Conservation (phyloP, 495 filamentous ascomycete species). For the Friedmanniomyces simplex region DNA sequence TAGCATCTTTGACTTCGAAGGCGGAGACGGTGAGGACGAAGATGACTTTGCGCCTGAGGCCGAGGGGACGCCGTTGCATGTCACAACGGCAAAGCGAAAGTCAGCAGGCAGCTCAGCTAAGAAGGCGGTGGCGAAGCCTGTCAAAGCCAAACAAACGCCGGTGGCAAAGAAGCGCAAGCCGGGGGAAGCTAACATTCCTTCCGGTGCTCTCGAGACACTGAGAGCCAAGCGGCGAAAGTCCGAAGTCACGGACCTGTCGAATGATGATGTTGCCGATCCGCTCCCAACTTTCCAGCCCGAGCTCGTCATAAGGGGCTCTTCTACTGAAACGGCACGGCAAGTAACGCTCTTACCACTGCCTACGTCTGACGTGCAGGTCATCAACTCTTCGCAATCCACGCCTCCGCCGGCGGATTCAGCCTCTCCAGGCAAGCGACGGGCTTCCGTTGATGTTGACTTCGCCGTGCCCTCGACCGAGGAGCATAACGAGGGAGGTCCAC, state of each 20-base stretch:
- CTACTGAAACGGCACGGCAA: neutral
- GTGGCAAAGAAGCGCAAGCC: constrained; percentile 12
- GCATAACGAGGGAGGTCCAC: neutral
- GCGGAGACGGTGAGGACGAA: constrained; percentile 28
- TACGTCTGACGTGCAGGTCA: constrained; percentile 13
- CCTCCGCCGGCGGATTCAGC: constrained; percentile 6
- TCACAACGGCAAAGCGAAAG: neutral
- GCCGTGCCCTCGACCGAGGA: constrained; percentile 17
- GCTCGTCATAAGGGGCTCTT: neutral
- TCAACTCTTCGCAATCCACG: constrained; percentile 16
- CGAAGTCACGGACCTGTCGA: neutral
- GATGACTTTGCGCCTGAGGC: constrained; percentile 27
- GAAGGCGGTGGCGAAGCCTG: neutral
- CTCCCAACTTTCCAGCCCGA: neutral
- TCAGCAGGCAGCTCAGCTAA: neutral
- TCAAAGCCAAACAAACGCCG: neutral
- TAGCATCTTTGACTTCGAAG: constrained; percentile 11
- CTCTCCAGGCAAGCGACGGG: neutral
- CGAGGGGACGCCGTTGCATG: constrained; percentile 17
- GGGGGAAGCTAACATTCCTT: neutral
- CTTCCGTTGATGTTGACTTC: constrained; percentile 1
- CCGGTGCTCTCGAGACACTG: neutral
- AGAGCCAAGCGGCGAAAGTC: constrained; percentile 11
- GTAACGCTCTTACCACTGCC: neutral
- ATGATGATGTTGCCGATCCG: neutral